Percentiles rank a stretch among this genome's conserved stretches.
These are phyloP conservation scores for Macrotyloma uniflorum DNA, from an alignment of 306 rosid species.

Conservation along the genomic window DNA sequence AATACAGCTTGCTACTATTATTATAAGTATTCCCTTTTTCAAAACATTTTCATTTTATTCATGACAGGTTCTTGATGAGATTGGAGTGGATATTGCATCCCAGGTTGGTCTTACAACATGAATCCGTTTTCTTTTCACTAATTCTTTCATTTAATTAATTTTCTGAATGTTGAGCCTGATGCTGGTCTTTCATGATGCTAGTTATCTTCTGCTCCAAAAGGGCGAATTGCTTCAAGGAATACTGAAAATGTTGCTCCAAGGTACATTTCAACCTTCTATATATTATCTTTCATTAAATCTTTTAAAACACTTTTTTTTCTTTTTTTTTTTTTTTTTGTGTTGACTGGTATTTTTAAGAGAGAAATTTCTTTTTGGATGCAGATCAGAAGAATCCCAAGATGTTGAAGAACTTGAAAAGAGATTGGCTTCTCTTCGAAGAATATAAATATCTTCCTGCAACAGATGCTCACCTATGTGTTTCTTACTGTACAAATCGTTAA, in stretches of 20 bases:
- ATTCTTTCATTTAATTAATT: conserved; percentile 8
- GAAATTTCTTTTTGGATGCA: conserved; percentile 36
- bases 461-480: conserved; percentile 18
- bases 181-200: conserved; percentile 37
- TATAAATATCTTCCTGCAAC: conserved; percentile 39
- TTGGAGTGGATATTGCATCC: conserved; percentile 97
- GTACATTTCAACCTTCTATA: conserved; percentile 34
- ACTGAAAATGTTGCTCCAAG: conserved; percentile 62
- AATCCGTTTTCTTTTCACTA: conserved; percentile 13
- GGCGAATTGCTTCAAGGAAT: conserved; percentile 80
- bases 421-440: conserved; percentile 85
- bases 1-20: conserved; percentile 10
- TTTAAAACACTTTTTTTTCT: background rate
- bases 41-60: conserved; percentile 29
- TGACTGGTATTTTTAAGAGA: background rate
- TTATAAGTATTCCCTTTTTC: background rate
- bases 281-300: background rate
- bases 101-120: conserved; percentile 64
- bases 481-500: conserved; percentile 44
- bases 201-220: conserved; percentile 98
- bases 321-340: background rate
- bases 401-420: conserved; percentile 95
- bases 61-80: conserved; percentile 95
- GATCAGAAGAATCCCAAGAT: conserved; percentile 65
- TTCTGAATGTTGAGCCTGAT: conserved; percentile 30